Base-by-base conservation (phyloP, 192 early-diverging fungal genomes). In the Backusella liffmaniae region DNA sequence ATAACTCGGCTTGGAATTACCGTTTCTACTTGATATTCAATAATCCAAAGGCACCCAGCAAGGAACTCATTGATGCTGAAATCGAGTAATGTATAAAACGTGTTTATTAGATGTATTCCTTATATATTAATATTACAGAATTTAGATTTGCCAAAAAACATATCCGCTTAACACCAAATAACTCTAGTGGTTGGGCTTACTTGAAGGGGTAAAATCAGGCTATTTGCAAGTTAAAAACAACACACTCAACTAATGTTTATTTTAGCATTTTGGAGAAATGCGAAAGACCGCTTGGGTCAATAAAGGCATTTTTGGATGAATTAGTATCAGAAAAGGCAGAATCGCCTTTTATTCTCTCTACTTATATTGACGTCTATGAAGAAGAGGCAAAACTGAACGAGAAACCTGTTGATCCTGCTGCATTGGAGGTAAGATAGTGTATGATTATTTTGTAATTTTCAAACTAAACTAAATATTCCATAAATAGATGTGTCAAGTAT, bases 1-100 rank as follows among this genome's bases (percentile, higher is more conserved):
- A 99, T 85, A 99, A 99, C 80, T 99, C 97, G 41, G 97, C 97
- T 0, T 99, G 97, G 98, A 99, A 98, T 82, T 95, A 99, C 74
- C 90, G 98, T 23, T 97, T 88, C 80, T 99, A 93, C 92, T 86
- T 89, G 3, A 72, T 91, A 2, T 88, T 88, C 34, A 67, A 76
- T 53, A 77, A 79, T 78, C 75, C 82, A 3, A 69, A 59, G 12
- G 56, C 67, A 6, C 49, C 85, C 37, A 76, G 78, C 5, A 82
- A 84, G 12, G 88, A 87, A n/a, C 72, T 79, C 5, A 34, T 92
- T 18, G 76, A 83, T 18, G 56, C 65, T 12, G 96, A 98, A 79
- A 85, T 97, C 29, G 81, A 87, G 84, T 95, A 89, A 84, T 84
- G 80, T 12, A 35, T 18, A 12, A 51, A 35, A 1, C 10, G 3